Base-by-base conservation (phyloP, 2,329 filamentous ascomycete species). In the Alternaria conjuncta region DNA sequence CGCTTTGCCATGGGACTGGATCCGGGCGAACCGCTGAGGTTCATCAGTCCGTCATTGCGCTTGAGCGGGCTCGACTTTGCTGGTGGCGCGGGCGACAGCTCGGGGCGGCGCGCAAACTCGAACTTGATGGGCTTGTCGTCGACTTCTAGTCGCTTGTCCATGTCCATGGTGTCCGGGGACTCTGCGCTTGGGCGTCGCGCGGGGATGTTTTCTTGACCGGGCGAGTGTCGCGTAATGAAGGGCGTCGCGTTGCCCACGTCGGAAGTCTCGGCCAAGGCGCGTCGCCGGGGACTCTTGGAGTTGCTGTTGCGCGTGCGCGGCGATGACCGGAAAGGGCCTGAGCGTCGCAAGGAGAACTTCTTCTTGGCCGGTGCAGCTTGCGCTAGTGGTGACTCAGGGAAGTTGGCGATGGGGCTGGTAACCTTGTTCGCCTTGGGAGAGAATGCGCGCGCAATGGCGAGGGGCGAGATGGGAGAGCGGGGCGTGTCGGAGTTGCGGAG, bases 1-100 rank as follows among this genome's bases (percentile, higher is more conserved):
- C 96, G 88, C 84, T 97, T 97, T 50, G 94, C 92, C 63, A 95
- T 92, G 0, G 96, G 95, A 75, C 92, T 97, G 70, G 92, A 92
- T 60, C 92, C 85, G 71, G 87, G 90, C 26, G 89, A 86, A 67
- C 92, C 91, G 73, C 97, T 94, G 53, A 96, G 83, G 74, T 93
- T 93, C 92, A 97, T 95, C 55, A 91, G 90, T 46, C 92, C 91
- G 82, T 98, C 95, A 75, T 91, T 95, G 72, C 96, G 90, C 85
- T 98, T 97, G 71, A 98, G 83, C 6, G 95, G 94, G 77, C 95
- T 97, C 6, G 91, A 89, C 64, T 89, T 88, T 20, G 87, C 84
- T 18, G 87, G 84, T 3, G 71, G 68, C n/a, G 87, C 84, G 21
- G 71, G 71, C 13, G 72, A 74, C 30, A 73, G 45, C 57, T 74